Evolutionary conservation across 345 rosid species (phyloP), one percentile per base, ranked within the genome.

Genomic region (Aquilaria malaccensis): DNA sequence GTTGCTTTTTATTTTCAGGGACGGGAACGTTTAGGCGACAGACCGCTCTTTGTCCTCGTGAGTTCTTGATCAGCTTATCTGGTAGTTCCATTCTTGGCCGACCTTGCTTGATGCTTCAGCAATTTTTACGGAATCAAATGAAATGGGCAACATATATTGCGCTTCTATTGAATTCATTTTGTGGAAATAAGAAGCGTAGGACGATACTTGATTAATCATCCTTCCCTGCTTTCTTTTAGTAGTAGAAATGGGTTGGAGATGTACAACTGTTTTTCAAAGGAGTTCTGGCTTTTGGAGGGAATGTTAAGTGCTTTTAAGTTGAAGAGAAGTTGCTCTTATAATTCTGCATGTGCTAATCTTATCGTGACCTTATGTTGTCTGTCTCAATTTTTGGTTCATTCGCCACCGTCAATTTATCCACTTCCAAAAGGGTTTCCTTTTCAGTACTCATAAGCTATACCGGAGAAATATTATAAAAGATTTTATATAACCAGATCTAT

Each of bases 11-110:
- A 50, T 45, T 78, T 74, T 41, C 81, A 91, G 86, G 99, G 97
- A 41, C 82, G 85, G 67, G 89, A 90, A 13, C 82, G 82, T 45
- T 68, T 94, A 63, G 96, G 91, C 59, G 88, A 81, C 63, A 83
- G 76, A 6, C 91, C 97, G 3, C 71, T 88, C 11, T 94, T 86
- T 66, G 95, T 94, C 66, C 96, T 90, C 22, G 76, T 90, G 50
- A 80, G 76, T 67, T 74, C 76, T 33, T 80, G 76, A 76, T 57
- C 50, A 30, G 52, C 22, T 29, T 11, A 7, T 50, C 53, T 7
- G 32, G 37, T 47, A 41, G 55, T 62, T 67, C 55, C 31, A 56
- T 67, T 2, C 10, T 12, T 63, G 69, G 56, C 11, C 60, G 48
- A 51, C 58, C 32, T 50, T 67, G 59, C 61, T 69, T 41, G 41